A percentile compares a stretch with the other conserved stretches of the same genome.
Evolutionary conservation across 306 rosid species (phyloP).

Genomic region (Quercus dentata): DNA sequence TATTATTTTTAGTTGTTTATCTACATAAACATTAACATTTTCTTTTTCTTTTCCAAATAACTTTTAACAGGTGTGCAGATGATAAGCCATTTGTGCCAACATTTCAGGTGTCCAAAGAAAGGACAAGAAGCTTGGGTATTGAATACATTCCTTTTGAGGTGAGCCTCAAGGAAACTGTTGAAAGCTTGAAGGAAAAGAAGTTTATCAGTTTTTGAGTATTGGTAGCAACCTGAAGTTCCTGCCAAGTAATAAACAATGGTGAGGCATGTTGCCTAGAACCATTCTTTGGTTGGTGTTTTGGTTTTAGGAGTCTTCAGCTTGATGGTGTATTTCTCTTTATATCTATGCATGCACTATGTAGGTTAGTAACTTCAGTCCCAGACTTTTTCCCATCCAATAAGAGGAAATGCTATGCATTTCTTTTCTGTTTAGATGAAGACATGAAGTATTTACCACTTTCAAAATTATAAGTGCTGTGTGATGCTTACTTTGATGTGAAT

Average conservation of each 20-base stretch:
- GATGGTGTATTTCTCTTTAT: too few relatives aligned
- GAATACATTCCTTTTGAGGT: constrained; percentile 57
- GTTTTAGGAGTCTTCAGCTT: too few relatives aligned
- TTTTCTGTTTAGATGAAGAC: too few relatives aligned
- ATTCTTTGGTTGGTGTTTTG: too few relatives aligned
- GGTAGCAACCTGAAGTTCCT: not conserved
- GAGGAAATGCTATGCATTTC: too few relatives aligned
- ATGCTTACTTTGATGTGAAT: too few relatives aligned
- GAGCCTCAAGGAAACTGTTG: constrained; percentile 65
- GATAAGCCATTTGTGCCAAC: constrained; percentile 42
- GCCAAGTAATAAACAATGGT: not conserved
- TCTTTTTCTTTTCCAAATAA: not conserved
- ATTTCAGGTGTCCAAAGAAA: constrained; percentile 57
- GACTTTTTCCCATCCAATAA: too few relatives aligned
- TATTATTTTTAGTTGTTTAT: not conserved
- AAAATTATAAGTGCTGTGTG: too few relatives aligned
- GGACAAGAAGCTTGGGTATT: constrained; percentile 62
- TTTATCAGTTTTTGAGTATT: constrained; percentile 38
- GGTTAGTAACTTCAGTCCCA: too few relatives aligned
- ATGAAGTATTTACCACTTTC: too few relatives aligned
- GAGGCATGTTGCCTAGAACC: too few relatives aligned
- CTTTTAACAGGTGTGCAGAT: constrained; percentile 54
- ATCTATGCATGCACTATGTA: too few relatives aligned
- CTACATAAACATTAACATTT: not conserved
- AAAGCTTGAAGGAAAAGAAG: constrained; percentile 57